Percentiles rank a stretch among this genome's conserved stretches.
phyloP scores from a whole-genome alignment of 768 basidiomycete genomes.

The Boletus huronensis region DNA sequence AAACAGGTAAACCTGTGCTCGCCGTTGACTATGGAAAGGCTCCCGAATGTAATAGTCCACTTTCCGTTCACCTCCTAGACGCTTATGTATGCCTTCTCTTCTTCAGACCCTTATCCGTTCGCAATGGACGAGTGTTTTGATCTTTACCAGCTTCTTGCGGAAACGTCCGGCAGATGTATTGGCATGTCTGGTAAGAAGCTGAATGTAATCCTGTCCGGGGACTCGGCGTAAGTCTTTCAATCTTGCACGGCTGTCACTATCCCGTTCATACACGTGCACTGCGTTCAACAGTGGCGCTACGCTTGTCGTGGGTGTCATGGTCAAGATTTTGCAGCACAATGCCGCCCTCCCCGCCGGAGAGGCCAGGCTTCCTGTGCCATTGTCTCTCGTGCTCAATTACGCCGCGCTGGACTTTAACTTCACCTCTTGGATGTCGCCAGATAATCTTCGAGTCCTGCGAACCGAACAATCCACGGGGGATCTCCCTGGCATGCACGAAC shows the following conservation, averaged over 20 bases:
- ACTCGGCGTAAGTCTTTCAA: constrained; percentile 82
- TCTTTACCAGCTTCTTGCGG: constrained; percentile 74
- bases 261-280: constrained; percentile 11
- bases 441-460: constrained; percentile 77
- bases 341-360: constrained; percentile 26
- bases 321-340: constrained; percentile 76
- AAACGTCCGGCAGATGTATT: constrained; percentile 73
- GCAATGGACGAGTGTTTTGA: constrained; percentile 96
- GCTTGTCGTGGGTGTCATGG: constrained; percentile 78
- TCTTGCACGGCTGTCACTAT: not conserved
- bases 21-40: constrained; percentile 95
- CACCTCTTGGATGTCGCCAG: constrained; percentile 92
- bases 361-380: constrained; percentile 61
- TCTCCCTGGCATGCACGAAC: constrained; percentile 65
- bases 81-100: constrained; percentile 1
- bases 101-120: constrained; percentile 90
- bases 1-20: constrained; percentile 74
- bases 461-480: constrained; percentile 85
- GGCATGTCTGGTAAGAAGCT: constrained; percentile 86
- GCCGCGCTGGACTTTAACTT: constrained; percentile 96
- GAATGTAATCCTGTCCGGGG: constrained; percentile 79
- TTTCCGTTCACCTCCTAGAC: not conserved
- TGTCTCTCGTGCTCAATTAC: constrained; percentile 85
- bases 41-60: constrained; percentile 72
- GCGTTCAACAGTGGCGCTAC: constrained; percentile 69